A percentile compares a stretch with the other conserved stretches of the same genome.
phyloP scores from a whole-genome alignment of 345 rosid species.

The Hevea brasiliensis region DNA sequence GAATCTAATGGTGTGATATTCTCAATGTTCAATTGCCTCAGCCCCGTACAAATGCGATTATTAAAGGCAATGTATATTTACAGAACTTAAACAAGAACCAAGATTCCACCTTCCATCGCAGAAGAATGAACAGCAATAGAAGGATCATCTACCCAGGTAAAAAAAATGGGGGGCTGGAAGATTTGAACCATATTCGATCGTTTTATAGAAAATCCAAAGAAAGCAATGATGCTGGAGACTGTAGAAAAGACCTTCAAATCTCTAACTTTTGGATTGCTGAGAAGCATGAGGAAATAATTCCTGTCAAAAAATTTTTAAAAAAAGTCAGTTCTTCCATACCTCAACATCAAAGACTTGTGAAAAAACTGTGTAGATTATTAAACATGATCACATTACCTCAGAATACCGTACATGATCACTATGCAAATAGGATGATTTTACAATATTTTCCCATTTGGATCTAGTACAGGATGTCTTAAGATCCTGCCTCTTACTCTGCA shows the following conservation, averaged over 20 bases:
- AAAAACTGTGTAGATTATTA: neutral
- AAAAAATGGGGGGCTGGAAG: constrained; percentile 12
- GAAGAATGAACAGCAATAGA: constrained; percentile 6
- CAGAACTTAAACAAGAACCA: constrained; percentile 11
- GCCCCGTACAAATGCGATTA: neutral
- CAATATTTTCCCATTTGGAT: constrained; percentile 95
- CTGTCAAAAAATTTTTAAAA: constrained; percentile 34
- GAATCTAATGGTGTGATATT: neutral
- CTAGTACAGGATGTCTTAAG: constrained; percentile 28
- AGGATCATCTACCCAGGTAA: constrained; percentile 13
- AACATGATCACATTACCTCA: constrained; percentile 46
- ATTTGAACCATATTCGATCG: constrained; percentile 20
- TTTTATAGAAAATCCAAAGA: constrained; percentile 12
- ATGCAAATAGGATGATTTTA: constrained; percentile 72
- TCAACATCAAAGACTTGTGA: neutral
- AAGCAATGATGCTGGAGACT: constrained; percentile 8
- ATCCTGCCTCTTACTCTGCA: constrained; percentile 42
- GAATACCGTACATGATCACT: constrained; percentile 85
- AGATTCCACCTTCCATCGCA: constrained; percentile 1
- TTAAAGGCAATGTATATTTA: neutral
- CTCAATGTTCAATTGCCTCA: constrained; percentile 6
- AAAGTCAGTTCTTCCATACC: neutral
- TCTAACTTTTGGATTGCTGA: constrained; percentile 45
- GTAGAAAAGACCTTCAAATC: constrained; percentile 16
- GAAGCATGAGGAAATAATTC: constrained; percentile 59